Conservation (phyloP, 192 early-diverging fungal genomes). For the Entophlyctis luteolus region DNA sequence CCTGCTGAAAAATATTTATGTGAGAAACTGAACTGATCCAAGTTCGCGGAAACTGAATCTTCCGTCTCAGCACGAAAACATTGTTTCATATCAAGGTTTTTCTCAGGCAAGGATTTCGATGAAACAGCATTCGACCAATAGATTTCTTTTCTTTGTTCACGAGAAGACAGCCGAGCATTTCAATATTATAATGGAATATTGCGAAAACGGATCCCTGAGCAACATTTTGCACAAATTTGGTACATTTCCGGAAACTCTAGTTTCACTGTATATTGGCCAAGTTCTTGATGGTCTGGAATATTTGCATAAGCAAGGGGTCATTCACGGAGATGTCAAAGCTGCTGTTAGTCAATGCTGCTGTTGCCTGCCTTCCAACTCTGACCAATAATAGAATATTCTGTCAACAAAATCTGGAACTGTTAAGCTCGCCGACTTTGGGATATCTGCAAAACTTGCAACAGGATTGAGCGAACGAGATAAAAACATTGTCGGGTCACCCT, state of each 20-base stretch:
- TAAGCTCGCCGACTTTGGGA: constrained; percentile 95
- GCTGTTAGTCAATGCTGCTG: constrained; percentile 41
- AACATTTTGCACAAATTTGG: constrained; percentile 86
- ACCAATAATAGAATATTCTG: constrained; percentile 66
- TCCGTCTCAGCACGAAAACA: constrained; percentile 40
- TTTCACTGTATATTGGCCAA: constrained; percentile 79
- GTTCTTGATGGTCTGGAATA: constrained; percentile 87
- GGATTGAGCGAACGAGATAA: constrained; percentile 18
- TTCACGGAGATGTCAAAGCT: constrained; percentile 92
- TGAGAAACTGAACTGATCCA: constrained; percentile 9
- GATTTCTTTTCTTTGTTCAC: no score
- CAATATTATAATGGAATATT: constrained; percentile 51
- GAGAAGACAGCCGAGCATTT: constrained; percentile 37
- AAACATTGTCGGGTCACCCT: constrained; percentile 44
- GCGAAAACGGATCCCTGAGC: constrained; percentile 87
- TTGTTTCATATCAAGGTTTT: constrained; percentile 49
- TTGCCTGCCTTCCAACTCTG: not conserved
- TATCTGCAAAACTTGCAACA: constrained; percentile 75
- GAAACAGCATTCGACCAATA: not conserved
- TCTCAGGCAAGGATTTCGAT: constrained; percentile 11
- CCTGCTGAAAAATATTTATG: constrained; percentile 46
- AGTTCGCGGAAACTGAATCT: not conserved
- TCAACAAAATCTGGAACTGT: constrained; percentile 94
- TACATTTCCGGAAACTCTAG: constrained; percentile 82
- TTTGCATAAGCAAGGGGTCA: constrained; percentile 78